phyloP scores from a whole-genome alignment of 1,284 basidiomycete species.

The Porodaedalea pini region DNA sequence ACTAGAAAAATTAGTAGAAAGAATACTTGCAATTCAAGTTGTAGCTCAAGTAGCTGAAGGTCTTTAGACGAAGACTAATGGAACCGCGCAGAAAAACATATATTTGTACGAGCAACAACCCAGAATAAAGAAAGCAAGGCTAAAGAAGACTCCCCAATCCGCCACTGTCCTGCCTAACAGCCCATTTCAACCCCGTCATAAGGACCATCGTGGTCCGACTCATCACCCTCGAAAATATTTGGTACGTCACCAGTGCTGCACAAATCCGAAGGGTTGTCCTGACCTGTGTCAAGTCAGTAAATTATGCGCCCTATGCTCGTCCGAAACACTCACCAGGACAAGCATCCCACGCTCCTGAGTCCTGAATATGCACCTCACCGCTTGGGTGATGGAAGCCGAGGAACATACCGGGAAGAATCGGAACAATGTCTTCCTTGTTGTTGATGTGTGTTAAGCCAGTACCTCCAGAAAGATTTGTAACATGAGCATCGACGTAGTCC shows the following conservation, averaged over 20 bases:
- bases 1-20: too few species aligned
- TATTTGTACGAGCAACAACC: too few species aligned
- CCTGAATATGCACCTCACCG: slow-evolving; percentile 58
- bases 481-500: slow-evolving; percentile 49
- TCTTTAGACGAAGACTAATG: too few species aligned
- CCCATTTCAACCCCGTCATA: slow-evolving; percentile 56
- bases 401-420: slow-evolving; percentile 41
- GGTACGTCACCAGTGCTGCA: slow-evolving; percentile 57
- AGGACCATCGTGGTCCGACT: slow-evolving; percentile 51
- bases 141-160: slow-evolving; percentile 30
- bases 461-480: slow-evolving; percentile 25
- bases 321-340: slow-evolving; percentile 40
- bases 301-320: too few species aligned
- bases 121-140: neutral
- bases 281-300: slow-evolving; percentile 33
- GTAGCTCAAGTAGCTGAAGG: too few species aligned
- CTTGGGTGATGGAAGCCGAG: slow-evolving; percentile 53
- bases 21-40: too few species aligned
- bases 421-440: slow-evolving; percentile 37
- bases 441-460: slow-evolving; percentile 44
- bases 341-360: slow-evolving; percentile 42
- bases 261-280: slow-evolving; percentile 34
- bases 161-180: slow-evolving; percentile 30
- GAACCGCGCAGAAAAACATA: too few species aligned
- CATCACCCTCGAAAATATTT: slow-evolving; percentile 42